Percentiles rank a stretch among this genome's conserved stretches.
phyloP scores from a whole-genome alignment of 768 basidiomycete species.

The Phlebiopsis flavidoalba region DNA sequence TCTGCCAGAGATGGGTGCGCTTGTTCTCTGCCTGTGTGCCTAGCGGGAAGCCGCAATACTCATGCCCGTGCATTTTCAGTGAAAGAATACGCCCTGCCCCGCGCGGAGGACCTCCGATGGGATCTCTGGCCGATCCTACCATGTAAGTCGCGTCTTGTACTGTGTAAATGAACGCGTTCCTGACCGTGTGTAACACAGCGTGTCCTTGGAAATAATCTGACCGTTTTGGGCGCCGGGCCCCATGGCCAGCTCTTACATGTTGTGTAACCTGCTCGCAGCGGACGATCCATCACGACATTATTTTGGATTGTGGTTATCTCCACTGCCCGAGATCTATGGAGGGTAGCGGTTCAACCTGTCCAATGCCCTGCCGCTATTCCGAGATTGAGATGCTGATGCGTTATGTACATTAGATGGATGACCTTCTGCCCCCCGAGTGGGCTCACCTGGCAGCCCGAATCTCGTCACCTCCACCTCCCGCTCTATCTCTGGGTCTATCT shows the following conservation, averaged over 20 bases:
- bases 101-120: slow-evolving; percentile 81
- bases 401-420: slow-evolving; percentile 57
- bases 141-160: slow-evolving; percentile 8
- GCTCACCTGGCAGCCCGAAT: slow-evolving; percentile 69
- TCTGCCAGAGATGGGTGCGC: slow-evolving; percentile 73
- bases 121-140: slow-evolving; percentile 70
- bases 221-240: slow-evolving; percentile 76
- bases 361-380: not conserved
- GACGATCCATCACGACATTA: slow-evolving; percentile 66
- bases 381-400: not conserved
- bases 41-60: not conserved
- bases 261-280: slow-evolving; percentile 55
- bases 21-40: not conserved
- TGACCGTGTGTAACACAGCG: slow-evolving; percentile 21
- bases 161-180: not conserved
- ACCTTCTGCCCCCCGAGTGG: slow-evolving; percentile 87
- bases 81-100: slow-evolving; percentile 79
- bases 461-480: slow-evolving; percentile 64
- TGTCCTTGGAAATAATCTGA: slow-evolving; percentile 80
- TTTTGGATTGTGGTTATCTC: slow-evolving; percentile 77
- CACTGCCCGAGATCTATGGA: slow-evolving; percentile 75
- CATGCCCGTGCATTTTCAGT: slow-evolving; percentile 35
- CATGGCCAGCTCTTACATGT: slow-evolving; percentile 70
- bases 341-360: slow-evolving; percentile 41
- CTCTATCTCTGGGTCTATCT: slow-evolving; percentile 81